phyloP scores from a whole-genome alignment of 2,329 filamentous ascomycete genomes.

The Cladosporium halotolerans region DNA sequence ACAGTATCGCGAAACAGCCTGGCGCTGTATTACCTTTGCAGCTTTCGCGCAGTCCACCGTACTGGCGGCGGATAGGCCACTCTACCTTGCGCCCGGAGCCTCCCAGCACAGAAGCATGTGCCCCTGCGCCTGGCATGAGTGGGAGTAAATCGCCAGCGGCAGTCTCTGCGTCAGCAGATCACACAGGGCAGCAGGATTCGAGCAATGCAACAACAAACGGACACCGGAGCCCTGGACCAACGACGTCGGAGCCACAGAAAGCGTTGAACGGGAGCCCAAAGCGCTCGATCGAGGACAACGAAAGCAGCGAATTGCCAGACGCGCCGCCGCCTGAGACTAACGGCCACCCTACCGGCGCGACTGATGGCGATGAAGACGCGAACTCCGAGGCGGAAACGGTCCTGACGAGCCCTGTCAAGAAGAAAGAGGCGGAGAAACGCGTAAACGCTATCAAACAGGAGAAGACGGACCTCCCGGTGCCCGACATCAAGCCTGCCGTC shows the following conservation, averaged over 20 bases:
- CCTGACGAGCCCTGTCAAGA: conserved; percentile 39
- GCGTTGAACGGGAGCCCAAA: conserved; percentile 12
- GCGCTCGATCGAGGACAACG: conserved; percentile 13
- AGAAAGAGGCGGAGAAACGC: conserved; percentile 31
- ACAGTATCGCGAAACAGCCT: conserved; percentile 9
- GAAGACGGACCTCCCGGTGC: neutral
- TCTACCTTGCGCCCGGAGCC: conserved; percentile 7
- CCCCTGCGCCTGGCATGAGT: conserved; percentile 23
- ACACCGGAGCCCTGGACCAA: conserved; percentile 11
- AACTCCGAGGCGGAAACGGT: conserved; percentile 48
- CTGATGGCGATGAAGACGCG: conserved; percentile 29
- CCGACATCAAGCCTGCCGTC: conserved; percentile 14
- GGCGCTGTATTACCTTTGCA: conserved; percentile 4
- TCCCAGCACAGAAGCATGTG: conserved; percentile 10
- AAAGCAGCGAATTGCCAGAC: conserved; percentile 10
- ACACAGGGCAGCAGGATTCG: neutral
- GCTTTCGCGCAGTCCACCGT: neutral
- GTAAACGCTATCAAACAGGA: conserved; percentile 7
- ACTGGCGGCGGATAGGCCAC: neutral
- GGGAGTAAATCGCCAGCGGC: conserved; percentile 23
- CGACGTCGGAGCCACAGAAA: conserved; percentile 4
- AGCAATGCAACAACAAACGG: neutral
- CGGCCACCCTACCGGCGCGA: conserved; percentile 3
- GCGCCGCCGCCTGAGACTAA: conserved; percentile 7
- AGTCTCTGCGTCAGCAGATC: conserved; percentile 11